Evolutionary conservation across 2,329 filamentous ascomycete species (phyloP), one percentile per base, ranked within the genome.

Genomic region (Neopestalotiopsis rosae): DNA sequence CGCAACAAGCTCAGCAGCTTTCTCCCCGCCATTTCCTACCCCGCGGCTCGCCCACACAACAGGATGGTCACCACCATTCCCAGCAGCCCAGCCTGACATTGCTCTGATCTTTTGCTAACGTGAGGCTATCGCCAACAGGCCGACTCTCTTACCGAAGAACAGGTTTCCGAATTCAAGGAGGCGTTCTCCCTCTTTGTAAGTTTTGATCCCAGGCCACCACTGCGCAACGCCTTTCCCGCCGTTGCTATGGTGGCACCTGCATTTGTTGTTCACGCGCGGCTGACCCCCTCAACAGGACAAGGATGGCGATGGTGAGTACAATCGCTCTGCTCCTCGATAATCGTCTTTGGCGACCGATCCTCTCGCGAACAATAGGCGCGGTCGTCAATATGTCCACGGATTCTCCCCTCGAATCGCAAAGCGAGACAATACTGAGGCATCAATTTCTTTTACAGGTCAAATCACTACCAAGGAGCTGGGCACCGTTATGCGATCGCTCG

Each of bases 121-220:
- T 62, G 38, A 64, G 42, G 56, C 65, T 45, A 64, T 67, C 62
- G 61, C 69, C 61, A 74, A 69, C 82, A 98, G 95, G 95, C 95
- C 83, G 96, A 99, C 83, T 95, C 95, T 84, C 92, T 99, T 81
- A 98, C 96, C 78, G 96, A 99, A 89, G 96, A 99, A 88, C 96
- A 99, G 90, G 96, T 99, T 83, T 98, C 96, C 82, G 96, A 99
- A 88, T 99, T 98, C 89, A 99, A 98, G 93, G 96, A 99, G 88
- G 96, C 96, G 68, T 99, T 99, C 87, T 99, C 96, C 83, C 94
- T 99, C 75, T 99, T 99, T 85, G 96, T 99, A 92, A 92, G 96
- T 85, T 30, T 28, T 61, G 58, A 24, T 12, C 56, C 52, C 40
- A 52, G n/a, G 12, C 28, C n/a, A 30, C 34, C 17, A 13, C 30